A percentile compares a stretch with the other conserved stretches of the same genome.
These are phyloP conservation scores for Poteriospumella lacustris DNA, from an alignment of 108 stramenopile genomes.

Conservation along the genomic window DNA sequence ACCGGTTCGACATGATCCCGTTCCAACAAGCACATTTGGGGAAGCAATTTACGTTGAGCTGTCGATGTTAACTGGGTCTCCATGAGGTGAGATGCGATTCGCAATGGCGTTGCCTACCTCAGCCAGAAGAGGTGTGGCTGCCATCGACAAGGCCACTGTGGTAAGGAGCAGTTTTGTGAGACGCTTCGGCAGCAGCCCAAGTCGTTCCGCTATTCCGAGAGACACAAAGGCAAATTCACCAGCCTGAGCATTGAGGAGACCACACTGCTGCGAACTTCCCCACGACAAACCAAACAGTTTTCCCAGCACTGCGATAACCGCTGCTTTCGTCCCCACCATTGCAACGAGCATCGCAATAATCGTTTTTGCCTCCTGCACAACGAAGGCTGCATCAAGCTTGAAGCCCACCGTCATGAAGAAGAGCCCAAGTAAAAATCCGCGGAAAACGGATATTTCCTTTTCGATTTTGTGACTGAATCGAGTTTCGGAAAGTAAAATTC, in stretches of 20 bases:
- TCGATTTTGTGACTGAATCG: constrained; percentile 89
- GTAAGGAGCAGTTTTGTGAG: constrained; percentile 82
- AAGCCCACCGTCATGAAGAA: constrained; percentile 96
- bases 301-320: constrained; percentile 61
- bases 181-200: constrained; percentile 68
- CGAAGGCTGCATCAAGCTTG: constrained; percentile 76
- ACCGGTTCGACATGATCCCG: too few relatives aligned
- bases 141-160: constrained; percentile 89
- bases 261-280: constrained; percentile 74
- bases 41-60: too few relatives aligned
- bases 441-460: constrained; percentile 87
- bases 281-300: constrained; percentile 70
- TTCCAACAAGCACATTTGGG: too few relatives aligned
- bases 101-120: constrained; percentile 39
- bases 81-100: too few relatives aligned
- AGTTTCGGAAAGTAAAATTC: constrained; percentile 84
- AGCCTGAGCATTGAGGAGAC: constrained; percentile 81
- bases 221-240: constrained; percentile 98
- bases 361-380: constrained; percentile 61
- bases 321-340: constrained; percentile 77
- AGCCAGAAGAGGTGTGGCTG: constrained; percentile 76
- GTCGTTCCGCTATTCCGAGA: constrained; percentile 76
- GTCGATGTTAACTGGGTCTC: too few relatives aligned
- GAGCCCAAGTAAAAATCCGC: constrained; percentile 82
- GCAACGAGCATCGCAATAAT: constrained; percentile 69